Percentiles rank a stretch among this genome's conserved stretches.
phyloP scores from a whole-genome alignment of 2,329 filamentous ascomycete species.

The Ophiostoma sp. region DNA sequence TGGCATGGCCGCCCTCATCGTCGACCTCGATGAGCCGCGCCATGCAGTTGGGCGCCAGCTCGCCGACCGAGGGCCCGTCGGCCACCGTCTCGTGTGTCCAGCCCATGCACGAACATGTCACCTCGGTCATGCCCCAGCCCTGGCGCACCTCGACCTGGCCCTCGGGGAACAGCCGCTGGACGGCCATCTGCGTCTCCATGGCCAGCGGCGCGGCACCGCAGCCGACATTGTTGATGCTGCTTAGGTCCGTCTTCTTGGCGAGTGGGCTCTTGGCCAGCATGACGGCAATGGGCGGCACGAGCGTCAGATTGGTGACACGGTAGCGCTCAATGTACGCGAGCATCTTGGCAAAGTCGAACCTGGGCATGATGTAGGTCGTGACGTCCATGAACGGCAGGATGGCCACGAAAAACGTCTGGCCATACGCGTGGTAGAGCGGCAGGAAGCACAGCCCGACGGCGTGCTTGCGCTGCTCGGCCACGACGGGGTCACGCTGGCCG shows the following conservation, averaged over 20 bases:
- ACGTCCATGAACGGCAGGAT: slow-evolving; percentile 51
- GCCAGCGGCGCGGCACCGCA: slow-evolving; percentile 66
- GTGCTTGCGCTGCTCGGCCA: slow-evolving; percentile 37
- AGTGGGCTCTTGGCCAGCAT: slow-evolving; percentile 66
- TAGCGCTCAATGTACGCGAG: slow-evolving; percentile 62
- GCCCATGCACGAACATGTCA: slow-evolving; percentile 63
- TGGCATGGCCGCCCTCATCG: slow-evolving; percentile 29
- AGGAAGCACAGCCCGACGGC: slow-evolving; percentile 59
- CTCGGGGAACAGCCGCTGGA: slow-evolving; percentile 50
- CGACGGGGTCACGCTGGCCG: slow-evolving; percentile 43
- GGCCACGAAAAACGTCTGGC: slow-evolving; percentile 65
- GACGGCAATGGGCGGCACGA: slow-evolving; percentile 73
- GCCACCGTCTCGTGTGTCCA: slow-evolving; percentile 51
- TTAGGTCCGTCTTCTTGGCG: slow-evolving; percentile 61
- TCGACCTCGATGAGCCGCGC: slow-evolving; percentile 59
- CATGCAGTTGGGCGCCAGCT: slow-evolving; percentile 63
- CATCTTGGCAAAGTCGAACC: slow-evolving; percentile 70
- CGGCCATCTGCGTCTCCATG: slow-evolving; percentile 52
- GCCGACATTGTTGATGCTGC: slow-evolving; percentile 53
- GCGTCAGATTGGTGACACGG: slow-evolving; percentile 59
- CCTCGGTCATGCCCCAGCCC: slow-evolving; percentile 86
- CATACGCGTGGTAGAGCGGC: slow-evolving; percentile 71
- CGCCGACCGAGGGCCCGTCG: slow-evolving; percentile 51
- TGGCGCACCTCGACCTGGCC: slow-evolving; percentile 46
- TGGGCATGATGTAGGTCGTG: slow-evolving; percentile 71